phyloP scores from a whole-genome alignment of 169 alveolate genomes.

The Prorocentrum cordatum region DNA sequence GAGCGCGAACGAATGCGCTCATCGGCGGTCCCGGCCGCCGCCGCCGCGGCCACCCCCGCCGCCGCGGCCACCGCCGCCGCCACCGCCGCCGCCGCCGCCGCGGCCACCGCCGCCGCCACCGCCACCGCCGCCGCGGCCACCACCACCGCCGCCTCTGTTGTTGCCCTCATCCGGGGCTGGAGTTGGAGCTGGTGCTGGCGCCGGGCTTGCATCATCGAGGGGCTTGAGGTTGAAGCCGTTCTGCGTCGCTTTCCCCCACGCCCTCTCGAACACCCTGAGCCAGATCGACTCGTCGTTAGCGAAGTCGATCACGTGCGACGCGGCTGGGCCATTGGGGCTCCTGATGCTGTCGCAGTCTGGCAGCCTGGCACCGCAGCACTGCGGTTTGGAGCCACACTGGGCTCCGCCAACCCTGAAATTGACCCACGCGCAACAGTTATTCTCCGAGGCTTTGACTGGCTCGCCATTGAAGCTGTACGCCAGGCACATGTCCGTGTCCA shows the following conservation, averaged over 20 bases:
- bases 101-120: too few species aligned
- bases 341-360: slow-evolving; percentile 25
- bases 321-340: slow-evolving; percentile 42
- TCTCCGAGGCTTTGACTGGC: slow-evolving; percentile 25
- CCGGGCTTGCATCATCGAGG: too few species aligned
- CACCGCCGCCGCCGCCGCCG: too few species aligned
- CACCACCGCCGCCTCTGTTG: too few species aligned
- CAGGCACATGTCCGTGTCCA: slow-evolving; percentile 44
- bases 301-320: slow-evolving; percentile 8
- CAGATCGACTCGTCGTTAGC: slow-evolving; percentile 37
- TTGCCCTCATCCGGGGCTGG: too few species aligned
- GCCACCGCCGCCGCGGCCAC: too few species aligned
- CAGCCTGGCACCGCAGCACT: slow-evolving; percentile 29
- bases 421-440: slow-evolving; percentile 57
- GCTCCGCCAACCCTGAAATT: neutral
- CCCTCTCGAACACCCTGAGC: neutral
- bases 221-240: slow-evolving; percentile 20
- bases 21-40: too few species aligned
- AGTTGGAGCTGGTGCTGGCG: too few species aligned
- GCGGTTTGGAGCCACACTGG: slow-evolving; percentile 44
- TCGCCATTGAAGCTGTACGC: slow-evolving; percentile 39
- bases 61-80: too few species aligned
- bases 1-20: too few species aligned
- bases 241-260: slow-evolving; percentile 28
- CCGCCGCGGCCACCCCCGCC: too few species aligned